These are phyloP conservation scores for Volvox reticuliferus DNA, from an alignment of 139 green algal genomes.

Conservation along the genomic window DNA sequence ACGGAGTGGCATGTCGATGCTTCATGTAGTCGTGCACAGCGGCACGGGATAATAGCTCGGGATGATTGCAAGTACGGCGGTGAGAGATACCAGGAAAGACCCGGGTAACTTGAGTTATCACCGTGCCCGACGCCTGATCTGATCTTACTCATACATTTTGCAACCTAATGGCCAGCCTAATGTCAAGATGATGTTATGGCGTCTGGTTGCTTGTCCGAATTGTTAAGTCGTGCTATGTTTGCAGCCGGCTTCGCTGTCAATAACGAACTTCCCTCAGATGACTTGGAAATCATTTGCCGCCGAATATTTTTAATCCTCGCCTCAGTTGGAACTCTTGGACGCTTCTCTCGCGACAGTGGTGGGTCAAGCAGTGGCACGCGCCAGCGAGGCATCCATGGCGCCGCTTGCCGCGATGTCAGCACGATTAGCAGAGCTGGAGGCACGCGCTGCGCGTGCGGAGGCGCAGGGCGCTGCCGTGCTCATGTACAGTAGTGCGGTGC, in stretches of 20 bases:
- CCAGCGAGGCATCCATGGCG: not conserved
- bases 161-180: too few species aligned
- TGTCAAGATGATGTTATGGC: too few species aligned
- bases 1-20: too few species aligned
- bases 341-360: not conserved
- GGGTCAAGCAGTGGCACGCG: not conserved
- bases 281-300: too few species aligned
- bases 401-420: not conserved
- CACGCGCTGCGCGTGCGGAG: not conserved
- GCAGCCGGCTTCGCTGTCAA: too few species aligned
- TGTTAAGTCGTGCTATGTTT: too few species aligned
- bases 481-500: constrained; percentile 22
- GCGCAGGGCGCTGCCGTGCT: constrained; percentile 1
- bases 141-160: too few species aligned
- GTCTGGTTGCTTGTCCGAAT: too few species aligned
- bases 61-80: not conserved
- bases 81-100: not conserved
- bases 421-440: not conserved
- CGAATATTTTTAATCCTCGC: not conserved
- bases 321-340: constrained; percentile 12
- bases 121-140: not conserved
- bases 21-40: too few species aligned
- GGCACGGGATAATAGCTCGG: not conserved
- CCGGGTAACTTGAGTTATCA: not conserved
- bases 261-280: too few species aligned